Evolutionary conservation across 768 basidiomycete species (phyloP), one percentile per base, ranked within the genome.

Genomic region (Hysterangium stoloniferum): DNA sequence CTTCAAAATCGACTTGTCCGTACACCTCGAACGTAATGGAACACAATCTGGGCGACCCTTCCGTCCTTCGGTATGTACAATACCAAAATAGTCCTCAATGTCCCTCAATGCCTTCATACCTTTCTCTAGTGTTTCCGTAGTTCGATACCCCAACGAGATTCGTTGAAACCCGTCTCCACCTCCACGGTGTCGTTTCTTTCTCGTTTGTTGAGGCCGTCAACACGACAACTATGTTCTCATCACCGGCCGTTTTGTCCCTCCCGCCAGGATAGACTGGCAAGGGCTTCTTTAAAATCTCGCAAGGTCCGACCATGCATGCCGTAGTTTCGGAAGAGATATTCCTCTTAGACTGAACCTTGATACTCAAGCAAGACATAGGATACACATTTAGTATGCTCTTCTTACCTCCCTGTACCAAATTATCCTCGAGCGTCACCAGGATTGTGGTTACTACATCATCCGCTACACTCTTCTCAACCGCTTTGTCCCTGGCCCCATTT

Each of bases 401-500:
- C n/a, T n/a, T n/a, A n/a, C 9, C 22, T 25, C n/a, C 17, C 17
- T 34, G 17, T 34, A 17, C 9, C 33, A 49, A 36, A 13, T 25
- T 17, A 37, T 49, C 31, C 33, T 49, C 20, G 33, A 20, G 6
- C 12, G 34, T 19, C 7, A 38, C 20, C 48, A 49, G 17, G 48
- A 37, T 25, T 35, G 48, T 25, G 48, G 33, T n/a, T 33, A 49
- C 37, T 49, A 49, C 31, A 25, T 49, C 31, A 33, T 49, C n/a
- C 48, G 48, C 36, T 49, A 37, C 37, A 49, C 48, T 37, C n/a
- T 49, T 5, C 48, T 33, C n/a, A 49, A 49, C 42, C 9, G 33
- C 33, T 9, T 9, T 17, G 33, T 34, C 17, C 17, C n/a, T n/a
- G n/a, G n/a, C n/a, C n/a, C n/a, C n/a, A n/a, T n/a, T n/a, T n/a